Evolutionary conservation across 2,329 filamentous ascomycete species (phyloP).

Genomic region (Hypoxylon sp.): DNA sequence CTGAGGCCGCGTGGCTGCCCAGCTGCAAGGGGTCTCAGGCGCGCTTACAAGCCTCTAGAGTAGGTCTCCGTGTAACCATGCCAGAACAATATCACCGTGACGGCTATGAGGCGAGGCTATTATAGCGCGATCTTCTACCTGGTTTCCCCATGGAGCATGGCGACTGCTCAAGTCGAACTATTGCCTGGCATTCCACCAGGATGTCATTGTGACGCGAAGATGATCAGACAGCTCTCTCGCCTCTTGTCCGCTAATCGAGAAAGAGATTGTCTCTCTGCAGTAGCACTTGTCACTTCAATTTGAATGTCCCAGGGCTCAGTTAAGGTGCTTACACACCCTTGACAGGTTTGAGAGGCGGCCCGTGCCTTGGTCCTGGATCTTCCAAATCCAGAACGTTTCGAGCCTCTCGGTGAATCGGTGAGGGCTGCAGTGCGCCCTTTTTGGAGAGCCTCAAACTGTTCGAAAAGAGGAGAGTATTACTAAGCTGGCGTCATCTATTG

Average conservation of each 20-base stretch:
- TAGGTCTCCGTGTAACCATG: constrained; percentile 29
- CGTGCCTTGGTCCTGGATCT: constrained; percentile 36
- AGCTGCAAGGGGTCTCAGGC: constrained; percentile 29
- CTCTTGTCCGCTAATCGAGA: constrained; percentile 2
- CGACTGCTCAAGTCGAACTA: constrained; percentile 24
- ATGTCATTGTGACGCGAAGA: constrained; percentile 23
- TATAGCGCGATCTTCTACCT: constrained; percentile 29
- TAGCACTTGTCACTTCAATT: constrained; percentile 5
- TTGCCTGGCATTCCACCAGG: constrained; percentile 20
- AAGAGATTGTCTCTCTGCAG: constrained; percentile 1
- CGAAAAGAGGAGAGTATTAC: constrained; percentile 23
- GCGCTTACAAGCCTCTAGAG: constrained; percentile 6
- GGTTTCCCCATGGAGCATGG: constrained; percentile 33
- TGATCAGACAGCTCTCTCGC: constrained; percentile 3
- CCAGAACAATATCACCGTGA: constrained; percentile 27
- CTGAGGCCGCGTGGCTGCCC: constrained; percentile 36
- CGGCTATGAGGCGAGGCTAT: constrained; percentile 27
- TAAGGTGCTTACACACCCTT: constrained; percentile 41
- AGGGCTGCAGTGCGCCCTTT: constrained; percentile 16
- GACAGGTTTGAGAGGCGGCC: constrained; percentile 30
- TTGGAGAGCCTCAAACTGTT: constrained; percentile 7
- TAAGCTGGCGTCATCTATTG: constrained; percentile 20
- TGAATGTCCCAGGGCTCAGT: constrained; percentile 22
- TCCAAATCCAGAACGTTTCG: constrained; percentile 16
- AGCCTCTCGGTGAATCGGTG: constrained; percentile 33